These are phyloP conservation scores for Pseudozyma hubeiensis DNA, from an alignment of 1,284 basidiomycete species.

Conservation along the genomic window DNA sequence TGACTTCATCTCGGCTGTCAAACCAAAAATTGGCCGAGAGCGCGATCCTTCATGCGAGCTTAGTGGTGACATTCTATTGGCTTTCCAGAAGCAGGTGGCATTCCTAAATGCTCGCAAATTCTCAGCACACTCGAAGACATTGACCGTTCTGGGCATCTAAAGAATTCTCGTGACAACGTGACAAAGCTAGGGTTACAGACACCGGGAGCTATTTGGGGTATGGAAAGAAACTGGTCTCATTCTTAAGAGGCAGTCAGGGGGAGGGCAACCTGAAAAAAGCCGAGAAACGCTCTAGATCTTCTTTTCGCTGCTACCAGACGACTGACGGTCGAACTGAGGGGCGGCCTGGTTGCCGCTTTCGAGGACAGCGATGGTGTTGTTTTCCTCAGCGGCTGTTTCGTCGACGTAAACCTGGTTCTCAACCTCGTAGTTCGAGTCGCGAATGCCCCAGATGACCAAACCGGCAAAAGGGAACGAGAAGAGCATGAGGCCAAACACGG, in stretches of 20 bases:
- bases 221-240: neutral
- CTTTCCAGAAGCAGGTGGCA: neutral
- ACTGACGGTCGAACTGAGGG: conserved; percentile 27
- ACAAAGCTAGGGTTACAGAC: neutral
- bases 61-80: neutral
- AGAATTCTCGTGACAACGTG: neutral
- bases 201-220: no score
- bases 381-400: conserved; percentile 23
- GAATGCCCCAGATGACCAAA: conserved; percentile 23
- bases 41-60: neutral
- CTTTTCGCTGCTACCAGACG: conserved; percentile 37
- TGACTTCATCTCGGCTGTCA: conserved; percentile 8
- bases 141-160: no score
- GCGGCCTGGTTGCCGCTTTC: conserved; percentile 9
- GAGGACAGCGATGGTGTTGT: conserved; percentile 25
- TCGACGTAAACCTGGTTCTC: conserved; percentile 35
- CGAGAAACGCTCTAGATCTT: conserved; percentile 10
- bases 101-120: no score
- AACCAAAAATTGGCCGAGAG: neutral
- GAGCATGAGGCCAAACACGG: conserved; percentile 34
- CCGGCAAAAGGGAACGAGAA: conserved; percentile 32
- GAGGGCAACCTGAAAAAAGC: no score
- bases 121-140: no score
- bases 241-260: no score
- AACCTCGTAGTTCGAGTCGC: conserved; percentile 37